Evolutionary conservation across 495 filamentous ascomycete species (phyloP), one percentile per base, ranked within the genome.

Genomic region (Penicillium verhagenii): DNA sequence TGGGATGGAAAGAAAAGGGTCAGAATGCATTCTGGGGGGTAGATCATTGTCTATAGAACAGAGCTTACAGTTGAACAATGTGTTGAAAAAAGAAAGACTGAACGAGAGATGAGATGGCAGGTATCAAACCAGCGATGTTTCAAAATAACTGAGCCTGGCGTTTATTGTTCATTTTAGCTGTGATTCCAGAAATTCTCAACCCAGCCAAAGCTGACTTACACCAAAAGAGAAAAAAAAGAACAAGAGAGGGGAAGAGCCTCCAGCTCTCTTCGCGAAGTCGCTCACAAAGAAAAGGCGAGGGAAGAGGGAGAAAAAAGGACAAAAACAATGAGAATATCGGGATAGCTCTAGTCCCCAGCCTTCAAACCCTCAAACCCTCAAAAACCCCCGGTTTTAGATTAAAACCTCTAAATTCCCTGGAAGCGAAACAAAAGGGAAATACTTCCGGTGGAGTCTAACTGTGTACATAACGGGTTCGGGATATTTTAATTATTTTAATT

Each of bases 81-180:
- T 53, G 39, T 53, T 43, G 37, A 20, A 50, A 23, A 21, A 14
- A 50, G 14, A 45, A 43, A 48, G 23, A 35, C n/a, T 23, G 44
- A 64, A 66, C 44, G 54, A 65, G 46, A 58, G 54, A 51, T 35
- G 18, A 46, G 42, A 60, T 42, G 48, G 54, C 56, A 51, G 54
- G 58, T 69, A 60, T 69, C 66, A 66, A 69, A 69, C 66, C 52
- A 46, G 63, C 52, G 57, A 58, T 52, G 54, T 56, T 58, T 53
- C 51, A 57, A 64, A 56, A 44, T 44, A 39, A 56, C 25, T 42
- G 20, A 50, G 28, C 24, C 45, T 48, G 28, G 18, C 24, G 25
- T 8, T 20, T 16, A 26, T 14, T n/a, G 26, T 48, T 31, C 25
- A 20, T 28, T 16, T 40, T 39, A 45, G 16, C 23, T 26, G 18